Percentiles rank a stretch among this genome's conserved stretches.
Evolutionary conservation across 2,329 filamentous ascomycete genomes (phyloP).

Genomic region (Penicillium sp.): DNA sequence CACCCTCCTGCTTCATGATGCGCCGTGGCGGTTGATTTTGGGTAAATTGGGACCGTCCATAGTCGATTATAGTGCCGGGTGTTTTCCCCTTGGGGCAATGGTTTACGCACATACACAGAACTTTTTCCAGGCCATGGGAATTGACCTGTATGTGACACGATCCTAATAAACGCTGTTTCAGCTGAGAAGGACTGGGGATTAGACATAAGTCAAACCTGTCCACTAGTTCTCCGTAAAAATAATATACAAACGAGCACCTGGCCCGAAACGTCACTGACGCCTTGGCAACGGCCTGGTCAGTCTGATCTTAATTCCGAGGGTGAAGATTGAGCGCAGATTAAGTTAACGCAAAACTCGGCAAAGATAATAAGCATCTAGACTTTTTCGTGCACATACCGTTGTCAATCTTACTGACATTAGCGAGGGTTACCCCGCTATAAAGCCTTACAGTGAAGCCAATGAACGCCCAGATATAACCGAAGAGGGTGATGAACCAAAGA

Average conservation of each 20-base stretch:
- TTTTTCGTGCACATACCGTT: constrained; percentile 11
- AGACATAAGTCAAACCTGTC: constrained; percentile 11
- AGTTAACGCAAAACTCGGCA: constrained; percentile 10
- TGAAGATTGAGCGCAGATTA: background rate
- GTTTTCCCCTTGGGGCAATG: constrained; percentile 88
- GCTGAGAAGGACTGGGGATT: constrained; percentile 18
- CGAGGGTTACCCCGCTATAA: constrained; percentile 13
- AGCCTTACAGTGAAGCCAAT: background rate
- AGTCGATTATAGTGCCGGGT: constrained; percentile 97
- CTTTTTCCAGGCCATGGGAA: constrained; percentile 17
- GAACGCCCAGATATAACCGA: background rate
- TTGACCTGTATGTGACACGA: constrained; percentile 15
- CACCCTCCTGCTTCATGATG: background rate
- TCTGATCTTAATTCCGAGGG: background rate
- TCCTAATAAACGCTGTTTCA: constrained; percentile 12
- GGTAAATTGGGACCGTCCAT: constrained; percentile 97
- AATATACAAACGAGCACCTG: constrained; percentile 1
- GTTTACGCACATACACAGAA: constrained; percentile 79
- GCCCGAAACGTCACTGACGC: background rate
- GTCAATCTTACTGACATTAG: background rate
- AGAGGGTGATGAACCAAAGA: background rate
- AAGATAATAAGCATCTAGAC: constrained; percentile 18
- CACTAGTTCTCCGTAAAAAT: constrained; percentile 4
- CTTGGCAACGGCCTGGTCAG: constrained; percentile 13
- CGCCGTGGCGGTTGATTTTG: constrained; percentile 76